Percentiles rank a stretch among this genome's conserved stretches.
Evolutionary conservation across 331 rosid genomes (phyloP).

Genomic region (Saraca asoca): DNA sequence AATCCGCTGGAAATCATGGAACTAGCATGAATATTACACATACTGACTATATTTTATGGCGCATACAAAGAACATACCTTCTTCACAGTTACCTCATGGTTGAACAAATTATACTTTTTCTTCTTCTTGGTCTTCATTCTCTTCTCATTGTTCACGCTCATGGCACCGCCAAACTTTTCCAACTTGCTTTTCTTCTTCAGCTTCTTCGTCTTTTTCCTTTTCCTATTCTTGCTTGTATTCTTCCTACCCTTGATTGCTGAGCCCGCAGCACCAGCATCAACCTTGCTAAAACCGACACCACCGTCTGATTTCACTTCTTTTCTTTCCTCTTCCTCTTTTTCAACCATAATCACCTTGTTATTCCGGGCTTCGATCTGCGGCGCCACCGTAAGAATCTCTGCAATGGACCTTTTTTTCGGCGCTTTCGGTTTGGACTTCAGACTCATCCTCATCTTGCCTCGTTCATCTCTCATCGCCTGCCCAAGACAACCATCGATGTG

Average conservation of each 20-base stretch:
- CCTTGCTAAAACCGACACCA: constrained; percentile 21
- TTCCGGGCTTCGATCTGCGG: constrained; percentile 59
- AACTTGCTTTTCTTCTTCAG: constrained; percentile 43
- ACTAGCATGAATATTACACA: constrained; percentile 3
- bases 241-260: constrained; percentile 30
- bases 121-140: constrained; percentile 30
- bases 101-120: constrained; percentile 35
- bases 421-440: constrained; percentile 55
- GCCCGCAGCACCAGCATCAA: background rate
- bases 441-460: constrained; percentile 43
- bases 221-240: constrained; percentile 29
- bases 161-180: constrained; percentile 27
- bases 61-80: constrained; percentile 63
- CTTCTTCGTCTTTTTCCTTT: constrained; percentile 41
- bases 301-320: constrained; percentile 30
- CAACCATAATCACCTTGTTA: constrained; percentile 16
- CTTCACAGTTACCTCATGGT: constrained; percentile 38
- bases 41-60: constrained; percentile 49
- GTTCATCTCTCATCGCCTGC: constrained; percentile 45
- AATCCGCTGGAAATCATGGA: constrained; percentile 37
- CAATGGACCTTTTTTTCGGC: constrained; percentile 84
- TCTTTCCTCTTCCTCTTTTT: constrained; percentile 17
- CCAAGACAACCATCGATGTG: constrained; percentile 68
- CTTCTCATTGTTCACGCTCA: constrained; percentile 37
- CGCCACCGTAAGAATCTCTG: constrained; percentile 82